Evolutionary conservation across 1,139 yeast genomes (phyloP), one percentile per base, ranked within the genome.

Genomic region (Magnusiomyces suaveolens): DNA sequence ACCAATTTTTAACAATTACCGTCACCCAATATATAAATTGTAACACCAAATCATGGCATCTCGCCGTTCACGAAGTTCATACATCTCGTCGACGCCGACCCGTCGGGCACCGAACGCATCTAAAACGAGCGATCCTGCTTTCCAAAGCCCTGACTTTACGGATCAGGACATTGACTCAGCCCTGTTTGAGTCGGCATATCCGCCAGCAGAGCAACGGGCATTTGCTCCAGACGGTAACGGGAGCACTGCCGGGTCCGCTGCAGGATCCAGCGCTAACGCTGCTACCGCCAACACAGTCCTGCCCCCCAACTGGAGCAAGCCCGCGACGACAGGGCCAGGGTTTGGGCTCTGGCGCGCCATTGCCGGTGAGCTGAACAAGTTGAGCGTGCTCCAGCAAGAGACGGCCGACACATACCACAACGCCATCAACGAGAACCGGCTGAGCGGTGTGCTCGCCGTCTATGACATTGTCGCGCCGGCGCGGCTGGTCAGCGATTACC

Each of bases 261-360:
- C 10, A 29, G 33, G 6, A 29, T 29, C 33, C 33, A 29, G 10
- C 33, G 33, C 33, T 23, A 21, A 29, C 41, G 2, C 47, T 46
- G 20, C 41, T 51, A 18, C 52, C 56, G 2, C 49, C 48, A 20
- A 20, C 52, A 29, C 54, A 49, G 16, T n/a, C n/a, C n/a, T n/a
- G n/a, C n/a, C n/a, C n/a, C n/a, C n/a, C n/a, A n/a, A n/a, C n/a
- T n/a, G n/a, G n/a, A n/a, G n/a, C n/a, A n/a, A n/a, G n/a, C 53
- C 53, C 16, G 20, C 36, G 16, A 20, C 33, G 12, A 43, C 39
- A 4, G 55, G 54, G 32, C 55, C 51, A 3, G 51, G 46, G 20
- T 16, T 50, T 3, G 55, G 55, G 12, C 51, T 56, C 8, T 56
- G 58, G 58, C 52, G 58, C 25, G 58, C 58, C 20, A 53, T 56